Conservation (phyloP, 2,329 filamentous ascomycete genomes). For the Aureobasidium vineae region DNA sequence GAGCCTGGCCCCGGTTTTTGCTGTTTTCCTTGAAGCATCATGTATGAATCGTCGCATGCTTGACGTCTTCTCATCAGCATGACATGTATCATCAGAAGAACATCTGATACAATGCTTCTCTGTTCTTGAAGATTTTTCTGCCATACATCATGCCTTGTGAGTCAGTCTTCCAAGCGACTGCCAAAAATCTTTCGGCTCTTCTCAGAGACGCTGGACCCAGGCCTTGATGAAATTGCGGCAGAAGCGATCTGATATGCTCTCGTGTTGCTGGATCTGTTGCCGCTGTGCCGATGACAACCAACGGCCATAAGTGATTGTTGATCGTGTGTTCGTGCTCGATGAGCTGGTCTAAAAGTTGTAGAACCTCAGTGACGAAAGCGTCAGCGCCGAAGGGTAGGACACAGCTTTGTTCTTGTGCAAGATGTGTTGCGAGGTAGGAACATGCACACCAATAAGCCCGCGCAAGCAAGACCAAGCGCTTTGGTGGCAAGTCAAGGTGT, state of each 20-base stretch:
- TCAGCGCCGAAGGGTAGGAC: not conserved
- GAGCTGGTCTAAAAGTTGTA: not conserved
- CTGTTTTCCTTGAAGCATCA: no score
- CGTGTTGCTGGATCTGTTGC: not conserved
- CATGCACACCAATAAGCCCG: slow-evolving; percentile 22
- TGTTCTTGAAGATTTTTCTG: not conserved
- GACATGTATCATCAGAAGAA: slow-evolving; percentile 1
- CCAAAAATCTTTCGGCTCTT: slow-evolving; percentile 11
- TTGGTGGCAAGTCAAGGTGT: not conserved
- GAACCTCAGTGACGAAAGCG: not conserved
- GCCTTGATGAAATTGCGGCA: not conserved
- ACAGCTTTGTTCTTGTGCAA: not conserved
- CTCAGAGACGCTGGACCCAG: not conserved
- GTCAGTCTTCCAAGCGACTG: not conserved
- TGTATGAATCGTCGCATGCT: not conserved
- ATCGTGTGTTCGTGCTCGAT: not conserved
- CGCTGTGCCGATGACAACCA: slow-evolving; percentile 18
- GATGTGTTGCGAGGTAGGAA: not conserved
- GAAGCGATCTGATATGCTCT: not conserved
- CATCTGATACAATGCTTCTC: slow-evolving; percentile 9
- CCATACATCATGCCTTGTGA: not conserved
- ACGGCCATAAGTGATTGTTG: slow-evolving; percentile 10
- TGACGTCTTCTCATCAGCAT: not conserved
- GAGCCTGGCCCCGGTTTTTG: not conserved
- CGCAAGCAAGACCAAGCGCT: not conserved